Base-by-base conservation (phyloP, 352 stramenopile genomes). In the Discostella stelligera region DNA sequence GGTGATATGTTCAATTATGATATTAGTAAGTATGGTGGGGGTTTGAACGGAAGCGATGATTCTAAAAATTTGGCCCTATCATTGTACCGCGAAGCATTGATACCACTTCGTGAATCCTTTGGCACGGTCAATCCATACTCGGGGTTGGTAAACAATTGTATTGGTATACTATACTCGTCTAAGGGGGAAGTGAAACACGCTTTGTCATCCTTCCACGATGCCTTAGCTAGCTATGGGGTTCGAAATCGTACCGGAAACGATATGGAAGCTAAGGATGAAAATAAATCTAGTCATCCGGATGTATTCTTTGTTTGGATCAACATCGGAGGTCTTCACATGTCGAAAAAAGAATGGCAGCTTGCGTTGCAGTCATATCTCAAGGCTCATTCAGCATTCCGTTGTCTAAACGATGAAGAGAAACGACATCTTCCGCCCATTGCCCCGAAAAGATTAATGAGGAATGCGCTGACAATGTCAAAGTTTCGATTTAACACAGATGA, bases 231-330 rank as follows among this genome's bases (percentile, higher is more conserved):
- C n/a, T 80, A 84, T 71, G 77, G 77, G 20, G 77, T 84, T 27
- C 55, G 71, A 52, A 60, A 32, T 16, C 65, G 64, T 70, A 60
- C 32, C 23, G 61, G 66, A 20, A 68, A 54, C 21, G 30, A 68
- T 63, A 11, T 32, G 16, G 49, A 37, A n/a, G 41, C 11, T 14
- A 49, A 63, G 64, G 66, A 53, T 44, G 23, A 37, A 13, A 3
- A 52, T 5, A 49, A 60, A 54, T 52, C 49, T 10, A 62, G 58
- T 61, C 54, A 59, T 23, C 71, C 77, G 10, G 67, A 84, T 69
- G 71, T 84, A 25, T 77, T 77, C 21, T 80, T 76, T 66, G 77
- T 80, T 18, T 84, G 77, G 77, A 50, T 84, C 20, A 84, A 84
- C 64, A 67, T 84, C 52, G 77, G 60, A 27, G 71, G 74, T 21